These are phyloP conservation scores for Planoprotostelium fungivorum DNA, from an alignment of 78 protist species.

Conservation along the genomic window DNA sequence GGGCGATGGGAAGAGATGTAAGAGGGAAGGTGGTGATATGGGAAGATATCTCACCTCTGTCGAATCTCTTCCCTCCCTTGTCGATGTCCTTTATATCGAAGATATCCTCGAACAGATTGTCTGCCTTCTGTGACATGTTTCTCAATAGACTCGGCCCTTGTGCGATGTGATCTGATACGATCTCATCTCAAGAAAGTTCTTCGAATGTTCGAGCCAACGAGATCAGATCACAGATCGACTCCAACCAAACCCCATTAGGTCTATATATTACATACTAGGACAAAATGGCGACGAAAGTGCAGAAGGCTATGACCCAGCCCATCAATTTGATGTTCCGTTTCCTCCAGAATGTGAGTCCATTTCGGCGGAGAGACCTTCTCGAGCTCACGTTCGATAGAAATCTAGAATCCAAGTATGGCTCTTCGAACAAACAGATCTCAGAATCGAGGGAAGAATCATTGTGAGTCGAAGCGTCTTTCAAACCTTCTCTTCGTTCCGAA, in stretches of 20 bases:
- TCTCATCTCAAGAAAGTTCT: background rate
- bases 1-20: background rate
- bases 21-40: background rate
- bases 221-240: background rate
- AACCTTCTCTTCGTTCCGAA: no score
- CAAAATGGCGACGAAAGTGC: slow-evolving; percentile 5
- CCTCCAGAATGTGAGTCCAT: slow-evolving; percentile 49
- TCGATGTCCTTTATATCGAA: slow-evolving; percentile 75
- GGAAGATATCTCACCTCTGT: slow-evolving; percentile 35
- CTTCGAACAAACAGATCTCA: slow-evolving; percentile 73
- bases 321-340: slow-evolving; percentile 67
- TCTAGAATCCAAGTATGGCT: slow-evolving; percentile 78
- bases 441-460: slow-evolving; percentile 84
- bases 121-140: slow-evolving; percentile 9
- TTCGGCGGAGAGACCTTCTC: background rate
- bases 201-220: background rate
- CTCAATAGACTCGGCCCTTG: background rate
- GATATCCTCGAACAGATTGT: slow-evolving; percentile 63
- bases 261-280: background rate
- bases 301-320: slow-evolving; percentile 27
- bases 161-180: no score
- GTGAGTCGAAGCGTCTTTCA: slow-evolving; percentile 33
- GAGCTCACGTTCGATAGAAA: slow-evolving; percentile 30
- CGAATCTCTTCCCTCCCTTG: slow-evolving; percentile 77
- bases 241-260: no score